Evolutionary conservation across 106 monocot genomes (phyloP).

Genomic region (Hemerocallis citrina): DNA sequence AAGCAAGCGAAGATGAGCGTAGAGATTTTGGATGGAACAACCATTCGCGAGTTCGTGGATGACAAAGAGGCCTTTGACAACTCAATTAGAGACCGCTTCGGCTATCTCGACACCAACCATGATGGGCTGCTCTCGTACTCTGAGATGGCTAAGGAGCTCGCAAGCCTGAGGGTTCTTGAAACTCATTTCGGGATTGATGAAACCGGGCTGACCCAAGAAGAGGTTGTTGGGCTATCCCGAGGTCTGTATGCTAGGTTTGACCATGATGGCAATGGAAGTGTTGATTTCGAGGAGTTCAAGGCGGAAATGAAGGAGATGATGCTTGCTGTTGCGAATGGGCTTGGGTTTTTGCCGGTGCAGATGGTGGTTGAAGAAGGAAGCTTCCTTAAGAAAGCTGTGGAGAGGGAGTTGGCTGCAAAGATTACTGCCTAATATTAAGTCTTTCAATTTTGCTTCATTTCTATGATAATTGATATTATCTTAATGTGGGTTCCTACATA

Average conservation of each 20-base stretch:
- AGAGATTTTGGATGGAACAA: slow-evolving; percentile 1
- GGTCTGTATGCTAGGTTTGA: slow-evolving; percentile 47
- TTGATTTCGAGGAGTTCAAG: slow-evolving; percentile 54
- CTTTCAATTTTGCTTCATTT: no score
- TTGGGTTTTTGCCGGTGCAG: slow-evolving; percentile 53
- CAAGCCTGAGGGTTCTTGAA: slow-evolving; percentile 39
- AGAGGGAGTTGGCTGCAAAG: slow-evolving; percentile 25
- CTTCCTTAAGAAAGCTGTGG: slow-evolving; percentile 55
- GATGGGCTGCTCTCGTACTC: slow-evolving; percentile 18
- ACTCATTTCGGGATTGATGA: slow-evolving; percentile 37
- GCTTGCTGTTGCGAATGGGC: slow-evolving; percentile 55
- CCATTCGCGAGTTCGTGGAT: slow-evolving; percentile 3
- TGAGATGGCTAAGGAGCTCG: slow-evolving; percentile 31
- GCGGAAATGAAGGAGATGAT: slow-evolving; percentile 63
- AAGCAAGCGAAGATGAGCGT: slow-evolving; percentile 10
- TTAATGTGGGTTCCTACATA: no score
- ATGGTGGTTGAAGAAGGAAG: slow-evolving; percentile 68
- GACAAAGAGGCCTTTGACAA: slow-evolving; percentile 3
- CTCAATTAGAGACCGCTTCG: slow-evolving; percentile 7
- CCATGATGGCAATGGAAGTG: slow-evolving; percentile 32
- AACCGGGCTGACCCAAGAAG: slow-evolving; percentile 14
- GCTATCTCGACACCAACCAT: slow-evolving; percentile 8
- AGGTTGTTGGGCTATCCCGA: slow-evolving; percentile 27
- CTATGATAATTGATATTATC: no score
- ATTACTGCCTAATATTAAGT: background rate